These are phyloP conservation scores for Plectosphaerella plurivora DNA, from an alignment of 2,329 filamentous ascomycete species.

Conservation along the genomic window DNA sequence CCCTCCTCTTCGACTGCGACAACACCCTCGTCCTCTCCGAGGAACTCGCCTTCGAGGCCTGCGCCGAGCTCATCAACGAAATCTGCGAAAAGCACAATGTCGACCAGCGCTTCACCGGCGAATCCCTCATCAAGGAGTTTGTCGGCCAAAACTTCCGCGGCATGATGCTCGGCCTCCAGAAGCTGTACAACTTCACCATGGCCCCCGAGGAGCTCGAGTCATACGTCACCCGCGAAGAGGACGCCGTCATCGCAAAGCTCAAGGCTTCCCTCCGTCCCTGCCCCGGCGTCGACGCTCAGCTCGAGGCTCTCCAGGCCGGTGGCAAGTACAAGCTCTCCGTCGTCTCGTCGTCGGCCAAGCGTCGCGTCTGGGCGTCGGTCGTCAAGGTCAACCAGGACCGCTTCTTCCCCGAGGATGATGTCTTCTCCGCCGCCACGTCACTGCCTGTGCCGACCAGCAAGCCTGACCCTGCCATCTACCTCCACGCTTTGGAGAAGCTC, in stretches of 20 bases:
- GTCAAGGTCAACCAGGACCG: conserved; percentile 74
- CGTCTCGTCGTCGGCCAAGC: conserved; percentile 75
- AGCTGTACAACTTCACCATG: conserved; percentile 72
- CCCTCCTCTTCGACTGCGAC: conserved; percentile 74
- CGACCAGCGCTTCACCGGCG: conserved; percentile 67
- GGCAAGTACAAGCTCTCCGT: conserved; percentile 72
- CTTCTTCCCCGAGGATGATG: conserved; percentile 70
- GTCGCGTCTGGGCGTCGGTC: conserved; percentile 72
- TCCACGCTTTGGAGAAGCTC: conserved; percentile 69
- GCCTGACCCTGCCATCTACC: conserved; percentile 86
- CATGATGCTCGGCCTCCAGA: conserved; percentile 75
- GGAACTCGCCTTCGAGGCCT: conserved; percentile 86
- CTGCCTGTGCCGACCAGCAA: conserved; percentile 79
- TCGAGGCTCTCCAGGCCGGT: conserved; percentile 57
- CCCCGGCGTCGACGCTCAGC: conserved; percentile 60
- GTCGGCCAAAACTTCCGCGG: conserved; percentile 93
- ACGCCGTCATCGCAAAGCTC: conserved; percentile 78
- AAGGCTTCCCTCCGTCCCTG: conserved; percentile 64
- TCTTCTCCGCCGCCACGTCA: conserved; percentile 80
- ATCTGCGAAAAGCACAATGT: conserved; percentile 67
- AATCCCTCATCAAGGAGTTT: conserved; percentile 77
- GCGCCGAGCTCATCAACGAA: conserved; percentile 82
- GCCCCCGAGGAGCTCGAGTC: conserved; percentile 61
- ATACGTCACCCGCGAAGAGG: conserved; percentile 75
- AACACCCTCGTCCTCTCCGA: conserved; percentile 94